Percentiles rank a stretch among this genome's conserved stretches.
phyloP scores from a whole-genome alignment of 805 yeast genomes.

The Wickerhamomyces subpelliculosus region DNA sequence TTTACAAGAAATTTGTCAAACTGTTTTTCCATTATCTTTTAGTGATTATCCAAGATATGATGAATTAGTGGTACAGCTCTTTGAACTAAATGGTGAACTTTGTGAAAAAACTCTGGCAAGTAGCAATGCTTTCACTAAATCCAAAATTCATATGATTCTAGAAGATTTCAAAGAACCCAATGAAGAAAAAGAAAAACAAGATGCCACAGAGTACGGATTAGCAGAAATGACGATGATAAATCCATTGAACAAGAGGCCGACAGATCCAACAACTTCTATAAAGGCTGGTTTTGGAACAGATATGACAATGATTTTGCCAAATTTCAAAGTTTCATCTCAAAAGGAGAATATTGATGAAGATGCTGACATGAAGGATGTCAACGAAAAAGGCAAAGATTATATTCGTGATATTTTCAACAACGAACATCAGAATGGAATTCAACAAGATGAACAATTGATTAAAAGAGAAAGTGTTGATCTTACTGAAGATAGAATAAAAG shows the following conservation, averaged over 20 bases:
- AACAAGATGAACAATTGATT: too few species aligned
- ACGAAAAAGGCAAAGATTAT: slow-evolving; percentile 10
- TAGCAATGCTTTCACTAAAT: slow-evolving; percentile 12
- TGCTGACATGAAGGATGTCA: neutral
- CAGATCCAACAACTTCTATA: slow-evolving; percentile 11
- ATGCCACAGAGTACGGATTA: slow-evolving; percentile 12
- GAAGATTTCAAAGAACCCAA: slow-evolving; percentile 21
- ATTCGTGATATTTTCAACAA: slow-evolving; percentile 15
- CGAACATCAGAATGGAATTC: too few species aligned
- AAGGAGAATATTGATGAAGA: neutral
- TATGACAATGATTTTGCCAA: slow-evolving; percentile 33
- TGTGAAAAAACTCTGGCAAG: slow-evolving; percentile 4
- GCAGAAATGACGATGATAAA: slow-evolving; percentile 25
- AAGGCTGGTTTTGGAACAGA: slow-evolving; percentile 19
- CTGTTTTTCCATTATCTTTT: slow-evolving; percentile 18
- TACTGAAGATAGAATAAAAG: too few species aligned
- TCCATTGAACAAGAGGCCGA: slow-evolving; percentile 9
- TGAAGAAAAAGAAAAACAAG: slow-evolving; percentile 7
- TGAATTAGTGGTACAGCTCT: slow-evolving; percentile 14
- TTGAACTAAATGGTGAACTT: slow-evolving; percentile 4
- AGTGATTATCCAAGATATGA: slow-evolving; percentile 21
- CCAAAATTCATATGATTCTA: slow-evolving; percentile 17
- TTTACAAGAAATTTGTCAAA: slow-evolving; percentile 5
- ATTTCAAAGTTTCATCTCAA: slow-evolving; percentile 6
- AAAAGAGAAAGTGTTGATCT: too few species aligned